phyloP scores from a whole-genome alignment of 331 rosid genomes.

The Telfairia occidentalis region DNA sequence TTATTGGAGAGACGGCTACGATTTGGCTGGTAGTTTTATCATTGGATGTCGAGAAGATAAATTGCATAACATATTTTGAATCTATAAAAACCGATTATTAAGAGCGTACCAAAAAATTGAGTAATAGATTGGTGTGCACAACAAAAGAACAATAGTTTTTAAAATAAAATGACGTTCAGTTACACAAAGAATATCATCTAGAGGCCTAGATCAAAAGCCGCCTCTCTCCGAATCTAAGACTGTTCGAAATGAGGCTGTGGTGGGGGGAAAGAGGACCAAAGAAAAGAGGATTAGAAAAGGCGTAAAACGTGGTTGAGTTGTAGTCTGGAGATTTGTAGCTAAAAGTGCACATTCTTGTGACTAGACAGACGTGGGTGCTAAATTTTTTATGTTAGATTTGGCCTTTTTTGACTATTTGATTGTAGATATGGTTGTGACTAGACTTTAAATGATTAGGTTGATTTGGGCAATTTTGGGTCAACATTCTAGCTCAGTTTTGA shows the following conservation, averaged over 20 bases:
- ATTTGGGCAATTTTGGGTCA: neutral
- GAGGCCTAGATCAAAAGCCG: neutral
- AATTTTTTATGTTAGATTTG: too few relatives aligned
- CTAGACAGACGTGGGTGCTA: too few relatives aligned
- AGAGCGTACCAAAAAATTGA: too few relatives aligned
- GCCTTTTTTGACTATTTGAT: too few relatives aligned
- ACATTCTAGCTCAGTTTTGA: neutral
- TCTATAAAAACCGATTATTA: too few relatives aligned
- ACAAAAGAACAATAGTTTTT: neutral
- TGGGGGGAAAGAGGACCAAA: neutral
- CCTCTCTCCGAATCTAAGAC: neutral
- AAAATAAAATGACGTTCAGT: neutral
- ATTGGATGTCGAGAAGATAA: too few relatives aligned
- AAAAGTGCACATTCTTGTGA: too few relatives aligned
- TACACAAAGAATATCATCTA: neutral
- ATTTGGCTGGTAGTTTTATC: too few relatives aligned
- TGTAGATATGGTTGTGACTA: neutral
- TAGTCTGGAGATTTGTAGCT: too few relatives aligned
- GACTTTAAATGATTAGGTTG: neutral
- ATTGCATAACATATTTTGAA: too few relatives aligned
- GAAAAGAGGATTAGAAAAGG: neutral
- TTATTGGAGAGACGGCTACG: too few relatives aligned
- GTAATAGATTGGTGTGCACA: neutral
- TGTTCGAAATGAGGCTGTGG: neutral
- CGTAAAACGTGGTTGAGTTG: neutral